Conservation (phyloP, 345 rosid species). For the Raphanus raphanistrum region DNA sequence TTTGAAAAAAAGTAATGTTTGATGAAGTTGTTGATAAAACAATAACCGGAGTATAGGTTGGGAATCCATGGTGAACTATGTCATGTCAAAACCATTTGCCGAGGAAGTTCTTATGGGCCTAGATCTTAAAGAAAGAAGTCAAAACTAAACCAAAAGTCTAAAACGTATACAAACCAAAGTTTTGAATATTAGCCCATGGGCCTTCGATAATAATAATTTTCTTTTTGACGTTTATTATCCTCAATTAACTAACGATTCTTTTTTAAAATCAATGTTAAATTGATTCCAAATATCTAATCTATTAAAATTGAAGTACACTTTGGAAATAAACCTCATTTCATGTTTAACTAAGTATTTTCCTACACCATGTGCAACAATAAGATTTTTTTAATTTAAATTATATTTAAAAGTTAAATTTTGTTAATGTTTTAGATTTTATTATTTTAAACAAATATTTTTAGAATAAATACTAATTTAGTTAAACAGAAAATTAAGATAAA, state of each 20-base stretch:
- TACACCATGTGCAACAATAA: too few species aligned
- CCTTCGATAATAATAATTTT: not conserved
- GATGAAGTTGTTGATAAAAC: not conserved
- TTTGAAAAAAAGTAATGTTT: not conserved
- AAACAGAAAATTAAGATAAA: too few species aligned
- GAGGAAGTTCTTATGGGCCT: conserved; percentile 5
- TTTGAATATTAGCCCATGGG: not conserved
- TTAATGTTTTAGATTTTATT: too few species aligned
- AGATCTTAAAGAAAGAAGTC: not conserved
- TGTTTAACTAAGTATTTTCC: too few species aligned
- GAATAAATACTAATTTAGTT: too few species aligned
- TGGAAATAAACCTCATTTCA: too few species aligned
- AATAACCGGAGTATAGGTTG: not conserved
- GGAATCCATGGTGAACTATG: not conserved
- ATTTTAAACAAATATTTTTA: too few species aligned
- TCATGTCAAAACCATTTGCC: not conserved
- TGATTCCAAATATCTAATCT: too few species aligned
- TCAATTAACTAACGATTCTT: not conserved
- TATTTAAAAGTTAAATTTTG: too few species aligned
- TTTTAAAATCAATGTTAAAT: too few species aligned
- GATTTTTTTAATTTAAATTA: too few species aligned
- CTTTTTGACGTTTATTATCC: not conserved
- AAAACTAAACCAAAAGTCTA: not conserved
- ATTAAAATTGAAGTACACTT: too few species aligned
- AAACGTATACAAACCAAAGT: not conserved